Evolutionary conservation across 2,329 filamentous ascomycete species (phyloP).

Genomic region (Fusarium verrucosum): DNA sequence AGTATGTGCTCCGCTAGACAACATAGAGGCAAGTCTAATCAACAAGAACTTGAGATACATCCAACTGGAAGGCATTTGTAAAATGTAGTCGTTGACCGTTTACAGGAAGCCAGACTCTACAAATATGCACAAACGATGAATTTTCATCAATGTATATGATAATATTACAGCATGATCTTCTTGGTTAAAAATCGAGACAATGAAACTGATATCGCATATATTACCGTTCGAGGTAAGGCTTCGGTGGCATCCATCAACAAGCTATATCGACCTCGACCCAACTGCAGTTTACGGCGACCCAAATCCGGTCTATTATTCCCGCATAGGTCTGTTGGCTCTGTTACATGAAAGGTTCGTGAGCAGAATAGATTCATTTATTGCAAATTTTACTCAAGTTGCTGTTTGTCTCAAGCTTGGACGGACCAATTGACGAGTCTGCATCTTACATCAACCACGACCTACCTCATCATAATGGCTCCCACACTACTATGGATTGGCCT

Average conservation of each 20-base stretch:
- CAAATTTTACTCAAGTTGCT: background rate
- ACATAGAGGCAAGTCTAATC: too few relatives aligned
- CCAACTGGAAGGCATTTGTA: too few relatives aligned
- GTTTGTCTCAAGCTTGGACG: background rate
- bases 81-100: too few relatives aligned
- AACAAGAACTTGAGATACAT: too few relatives aligned
- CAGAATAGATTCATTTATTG: background rate
- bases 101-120: too few relatives aligned
- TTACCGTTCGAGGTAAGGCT: too few relatives aligned
- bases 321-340: background rate
- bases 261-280: background rate
- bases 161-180: too few relatives aligned
- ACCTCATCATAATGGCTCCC: constrained; percentile 57
- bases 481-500: constrained; percentile 82
- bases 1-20: too few relatives aligned
- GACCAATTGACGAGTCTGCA: background rate
- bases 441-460: background rate
- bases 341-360: background rate
- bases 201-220: too few relatives aligned
- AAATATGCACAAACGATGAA: too few relatives aligned
- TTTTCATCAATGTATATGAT: too few relatives aligned
- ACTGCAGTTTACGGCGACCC: background rate
- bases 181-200: background rate
- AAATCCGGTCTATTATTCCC: constrained; percentile 11
- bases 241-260: too few relatives aligned